Evolutionary conservation across 2,329 filamentous ascomycete genomes (phyloP).

Genomic region (Talaromyces piceae): DNA sequence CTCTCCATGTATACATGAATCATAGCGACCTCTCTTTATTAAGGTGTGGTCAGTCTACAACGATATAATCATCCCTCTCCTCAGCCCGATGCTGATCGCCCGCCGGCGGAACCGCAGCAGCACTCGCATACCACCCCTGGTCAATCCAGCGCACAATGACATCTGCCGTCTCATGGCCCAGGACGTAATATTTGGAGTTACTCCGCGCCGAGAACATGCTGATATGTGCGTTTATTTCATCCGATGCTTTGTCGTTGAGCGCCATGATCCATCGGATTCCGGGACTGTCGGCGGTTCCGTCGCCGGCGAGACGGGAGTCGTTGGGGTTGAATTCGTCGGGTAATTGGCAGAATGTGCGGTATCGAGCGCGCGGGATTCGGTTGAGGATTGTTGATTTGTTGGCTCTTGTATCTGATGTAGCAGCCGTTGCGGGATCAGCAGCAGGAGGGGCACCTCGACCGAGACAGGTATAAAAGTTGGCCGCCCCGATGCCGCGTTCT

Average conservation of each 20-base stretch:
- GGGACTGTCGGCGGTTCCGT: slow-evolving; percentile 14
- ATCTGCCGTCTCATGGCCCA: slow-evolving; percentile 33
- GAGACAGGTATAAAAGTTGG: slow-evolving; percentile 80
- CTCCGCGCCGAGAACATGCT: slow-evolving; percentile 40
- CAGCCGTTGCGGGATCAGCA: slow-evolving; percentile 18
- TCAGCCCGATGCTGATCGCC: neutral
- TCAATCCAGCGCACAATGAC: slow-evolving; percentile 34
- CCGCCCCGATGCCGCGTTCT: slow-evolving; percentile 66
- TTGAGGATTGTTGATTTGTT: slow-evolving; percentile 2
- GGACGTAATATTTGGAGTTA: slow-evolving; percentile 37
- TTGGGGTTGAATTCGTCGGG: slow-evolving; percentile 47
- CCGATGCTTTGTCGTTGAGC: slow-evolving; percentile 68
- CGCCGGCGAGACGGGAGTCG: slow-evolving; percentile 15
- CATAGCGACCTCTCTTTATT: too few relatives aligned
- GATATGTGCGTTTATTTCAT: slow-evolving; percentile 75
- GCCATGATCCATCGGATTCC: slow-evolving; percentile 59
- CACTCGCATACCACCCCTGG: slow-evolving; percentile 31
- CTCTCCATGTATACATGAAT: neutral
- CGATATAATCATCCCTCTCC: slow-evolving; percentile 12
- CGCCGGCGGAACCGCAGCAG: slow-evolving; percentile 2
- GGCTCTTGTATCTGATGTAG: slow-evolving; percentile 14
- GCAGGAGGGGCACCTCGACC: slow-evolving; percentile 54
- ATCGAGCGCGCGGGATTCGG: slow-evolving; percentile 38
- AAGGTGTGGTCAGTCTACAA: neutral
- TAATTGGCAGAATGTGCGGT: slow-evolving; percentile 84